A percentile compares a stretch with the other conserved stretches of the same genome.
Evolutionary conservation across 2,329 filamentous ascomycete genomes (phyloP).

Genomic region (Hymenoscyphus albidus): DNA sequence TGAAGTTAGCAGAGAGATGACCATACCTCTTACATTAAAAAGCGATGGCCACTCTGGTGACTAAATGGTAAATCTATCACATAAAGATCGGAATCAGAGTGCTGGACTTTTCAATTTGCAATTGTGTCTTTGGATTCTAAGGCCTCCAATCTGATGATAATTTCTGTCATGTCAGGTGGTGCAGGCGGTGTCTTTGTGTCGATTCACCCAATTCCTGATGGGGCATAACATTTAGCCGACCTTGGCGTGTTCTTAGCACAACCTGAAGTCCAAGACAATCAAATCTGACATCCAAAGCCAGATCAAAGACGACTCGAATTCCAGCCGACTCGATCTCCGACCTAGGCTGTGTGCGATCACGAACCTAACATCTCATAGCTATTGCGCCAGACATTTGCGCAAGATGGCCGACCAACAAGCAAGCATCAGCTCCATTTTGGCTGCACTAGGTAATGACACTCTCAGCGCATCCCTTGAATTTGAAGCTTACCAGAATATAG

Average conservation of each 20-base stretch:
- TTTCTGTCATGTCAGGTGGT: not conserved
- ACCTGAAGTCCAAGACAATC: not conserved
- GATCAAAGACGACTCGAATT: not conserved
- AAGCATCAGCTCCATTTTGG: slow-evolving; percentile 49
- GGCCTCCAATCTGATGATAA: no score
- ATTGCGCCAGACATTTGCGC: slow-evolving; percentile 2
- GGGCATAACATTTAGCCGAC: not conserved
- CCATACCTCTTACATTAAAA: no score
- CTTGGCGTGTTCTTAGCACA: slow-evolving; percentile 2
- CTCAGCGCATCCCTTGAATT: slow-evolving; percentile 8
- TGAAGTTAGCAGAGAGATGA: no score
- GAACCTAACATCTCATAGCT: not conserved
- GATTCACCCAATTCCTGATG: not conserved
- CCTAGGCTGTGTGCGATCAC: not conserved
- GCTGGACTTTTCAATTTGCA: no score
- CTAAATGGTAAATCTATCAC: no score
- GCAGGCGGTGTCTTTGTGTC: not conserved
- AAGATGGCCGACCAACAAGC: slow-evolving; percentile 44
- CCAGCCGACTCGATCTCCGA: not conserved
- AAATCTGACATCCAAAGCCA: not conserved
- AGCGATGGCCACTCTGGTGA: no score
- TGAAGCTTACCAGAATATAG: slow-evolving; percentile 33
- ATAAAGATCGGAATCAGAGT: no score
- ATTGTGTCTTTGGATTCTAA: no score
- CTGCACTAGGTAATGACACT: slow-evolving; percentile 43